Conservation (phyloP, 169 alveolate species). For the Cystoisospora suis region DNA sequence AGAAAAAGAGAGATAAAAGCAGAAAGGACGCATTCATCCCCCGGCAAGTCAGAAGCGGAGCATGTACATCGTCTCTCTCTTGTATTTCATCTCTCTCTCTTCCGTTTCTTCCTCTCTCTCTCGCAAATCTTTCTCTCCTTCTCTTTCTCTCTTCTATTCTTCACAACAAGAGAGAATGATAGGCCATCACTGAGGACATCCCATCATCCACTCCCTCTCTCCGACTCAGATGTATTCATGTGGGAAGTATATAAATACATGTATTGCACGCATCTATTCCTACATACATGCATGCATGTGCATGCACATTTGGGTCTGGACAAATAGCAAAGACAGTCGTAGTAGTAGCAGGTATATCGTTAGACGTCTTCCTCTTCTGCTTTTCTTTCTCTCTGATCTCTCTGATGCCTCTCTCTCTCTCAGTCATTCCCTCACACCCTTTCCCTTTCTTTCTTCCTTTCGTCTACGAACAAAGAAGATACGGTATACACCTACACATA, state of each 20-base stretch:
- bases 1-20: background rate
- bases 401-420: background rate
- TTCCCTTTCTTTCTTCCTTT: background rate
- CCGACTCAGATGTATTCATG: too few species aligned
- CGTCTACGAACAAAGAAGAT: background rate
- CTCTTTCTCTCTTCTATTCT: too few species aligned
- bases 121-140: too few species aligned
- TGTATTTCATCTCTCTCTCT: too few species aligned
- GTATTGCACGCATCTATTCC: background rate
- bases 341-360: background rate
- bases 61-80: too few species aligned
- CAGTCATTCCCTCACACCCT: background rate
- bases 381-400: background rate
- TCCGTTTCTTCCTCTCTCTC: too few species aligned
- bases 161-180: too few species aligned
- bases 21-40: background rate
- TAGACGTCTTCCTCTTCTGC: background rate
- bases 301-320: background rate
- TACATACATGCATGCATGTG: background rate
- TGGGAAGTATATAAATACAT: too few species aligned
- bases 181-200: too few species aligned
- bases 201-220: too few species aligned
- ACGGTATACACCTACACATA: background rate
- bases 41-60: too few species aligned
- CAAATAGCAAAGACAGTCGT: background rate